Evolutionary conservation across 2,329 filamentous ascomycete genomes (phyloP).

Genomic region (Fusarium chuoi): DNA sequence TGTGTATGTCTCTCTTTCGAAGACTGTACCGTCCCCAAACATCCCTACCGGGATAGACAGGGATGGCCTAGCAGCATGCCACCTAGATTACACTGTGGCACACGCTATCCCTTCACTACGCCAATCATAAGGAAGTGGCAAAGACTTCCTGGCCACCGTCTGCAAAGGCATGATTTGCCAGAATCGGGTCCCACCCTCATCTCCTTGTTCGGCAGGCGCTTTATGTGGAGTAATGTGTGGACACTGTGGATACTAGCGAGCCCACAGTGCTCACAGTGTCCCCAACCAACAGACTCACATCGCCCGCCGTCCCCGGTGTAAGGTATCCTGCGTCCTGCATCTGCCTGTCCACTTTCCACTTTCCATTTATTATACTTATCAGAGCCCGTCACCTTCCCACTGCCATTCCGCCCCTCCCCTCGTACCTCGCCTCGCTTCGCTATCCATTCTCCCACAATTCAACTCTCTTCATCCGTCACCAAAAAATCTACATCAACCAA

Average conservation of each 20-base stretch:
- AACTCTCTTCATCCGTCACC: conserved; percentile 34
- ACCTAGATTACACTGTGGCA: conserved; percentile 46
- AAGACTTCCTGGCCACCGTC: conserved; percentile 40
- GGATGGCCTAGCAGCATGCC: conserved; percentile 41
- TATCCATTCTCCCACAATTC: conserved; percentile 38
- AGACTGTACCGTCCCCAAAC: conserved; percentile 37
- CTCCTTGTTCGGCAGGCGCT: conserved; percentile 37
- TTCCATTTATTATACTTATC: conserved; percentile 41
- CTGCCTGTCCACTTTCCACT: conserved; percentile 16
- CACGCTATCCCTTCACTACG: conserved; percentile 32
- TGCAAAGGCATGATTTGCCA: conserved; percentile 46
- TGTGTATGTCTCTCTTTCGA: conserved; percentile 14
- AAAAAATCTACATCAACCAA: conserved; percentile 36
- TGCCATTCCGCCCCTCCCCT: conserved; percentile 41
- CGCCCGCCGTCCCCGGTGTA: conserved; percentile 43
- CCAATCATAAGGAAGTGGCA: conserved; percentile 50
- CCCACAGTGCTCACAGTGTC: conserved; percentile 36
- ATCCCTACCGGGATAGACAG: conserved; percentile 30
- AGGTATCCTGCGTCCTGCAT: not conserved
- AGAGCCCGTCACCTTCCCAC: conserved; percentile 37
- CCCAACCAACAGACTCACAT: conserved; percentile 48
- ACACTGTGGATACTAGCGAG: conserved; percentile 20
- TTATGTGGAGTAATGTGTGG: conserved; percentile 23
- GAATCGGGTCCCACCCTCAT: conserved; percentile 36
- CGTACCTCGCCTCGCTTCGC: conserved; percentile 44